A percentile compares a stretch with the other conserved stretches of the same genome.
These are phyloP conservation scores for Barnettozyma vustinii DNA, from an alignment of 805 yeast genomes.

Conservation along the genomic window DNA sequence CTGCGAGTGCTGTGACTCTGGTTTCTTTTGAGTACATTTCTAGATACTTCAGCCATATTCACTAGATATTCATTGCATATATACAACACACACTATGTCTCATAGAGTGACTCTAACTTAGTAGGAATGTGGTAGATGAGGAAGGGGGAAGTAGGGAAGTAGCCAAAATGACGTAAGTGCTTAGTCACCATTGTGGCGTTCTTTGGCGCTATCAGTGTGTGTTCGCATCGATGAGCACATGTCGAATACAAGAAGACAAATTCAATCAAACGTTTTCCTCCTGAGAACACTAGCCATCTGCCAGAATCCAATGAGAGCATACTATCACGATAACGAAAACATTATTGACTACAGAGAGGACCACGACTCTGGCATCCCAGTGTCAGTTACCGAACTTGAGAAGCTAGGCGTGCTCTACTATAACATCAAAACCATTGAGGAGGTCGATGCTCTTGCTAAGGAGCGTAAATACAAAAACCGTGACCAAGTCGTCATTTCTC, in stretches of 20 bases:
- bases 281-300: too few species aligned
- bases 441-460: slow-evolving; percentile 61
- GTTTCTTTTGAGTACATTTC: slow-evolving; percentile 81
- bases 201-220: too few species aligned
- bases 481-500: slow-evolving; percentile 61
- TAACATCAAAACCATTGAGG: slow-evolving; percentile 40
- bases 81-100: neutral
- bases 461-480: slow-evolving; percentile 75
- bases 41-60: slow-evolving; percentile 14
- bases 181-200: neutral
- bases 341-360: slow-evolving; percentile 57
- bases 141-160: too few species aligned
- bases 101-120: neutral
- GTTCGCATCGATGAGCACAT: neutral
- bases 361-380: slow-evolving; percentile 65
- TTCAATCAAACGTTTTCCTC: too few species aligned
- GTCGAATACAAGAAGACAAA: too few species aligned
- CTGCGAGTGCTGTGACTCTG: slow-evolving; percentile 92
- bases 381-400: slow-evolving; percentile 43
- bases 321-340: slow-evolving; percentile 61
- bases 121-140: too few species aligned
- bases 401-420: slow-evolving; percentile 66
- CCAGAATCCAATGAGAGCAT: slow-evolving; percentile 35
- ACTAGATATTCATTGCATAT: neutral
- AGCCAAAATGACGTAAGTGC: neutral